phyloP scores from a whole-genome alignment of 495 filamentous ascomycete genomes.

The Aspergillus funiculosus region DNA sequence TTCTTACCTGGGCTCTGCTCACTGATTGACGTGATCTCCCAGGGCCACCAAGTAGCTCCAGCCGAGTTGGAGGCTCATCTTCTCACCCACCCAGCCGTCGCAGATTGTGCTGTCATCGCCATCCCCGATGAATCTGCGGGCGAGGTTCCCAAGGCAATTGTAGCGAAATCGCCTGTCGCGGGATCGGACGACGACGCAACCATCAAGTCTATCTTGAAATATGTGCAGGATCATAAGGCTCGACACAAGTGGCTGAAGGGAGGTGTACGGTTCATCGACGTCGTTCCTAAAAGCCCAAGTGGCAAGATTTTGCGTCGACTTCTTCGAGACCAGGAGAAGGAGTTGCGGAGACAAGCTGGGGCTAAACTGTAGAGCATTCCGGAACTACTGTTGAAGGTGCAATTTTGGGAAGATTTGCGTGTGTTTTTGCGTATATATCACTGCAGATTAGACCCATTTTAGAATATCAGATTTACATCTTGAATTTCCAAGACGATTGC shows the following conservation, averaged over 20 bases:
- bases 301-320: slow-evolving; percentile 86
- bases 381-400: too few species aligned
- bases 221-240: slow-evolving; percentile 79
- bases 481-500: neutral
- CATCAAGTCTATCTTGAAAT: slow-evolving; percentile 59
- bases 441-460: slow-evolving; percentile 3
- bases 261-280: slow-evolving; percentile 69
- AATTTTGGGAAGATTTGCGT: neutral
- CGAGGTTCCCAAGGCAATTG: slow-evolving; percentile 82
- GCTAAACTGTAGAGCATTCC: slow-evolving; percentile 43
- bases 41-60: slow-evolving; percentile 88
- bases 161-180: slow-evolving; percentile 64
- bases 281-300: slow-evolving; percentile 82
- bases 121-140: slow-evolving; percentile 69
- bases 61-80: slow-evolving; percentile 88
- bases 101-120: slow-evolving; percentile 79
- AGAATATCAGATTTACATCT: neutral
- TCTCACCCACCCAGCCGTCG: slow-evolving; percentile 71
- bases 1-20: neutral
- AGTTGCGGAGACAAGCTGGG: slow-evolving; percentile 56
- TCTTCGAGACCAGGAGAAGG: slow-evolving; percentile 74
- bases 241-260: slow-evolving; percentile 87
- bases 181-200: slow-evolving; percentile 55
- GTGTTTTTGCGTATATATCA: slow-evolving; percentile 5
- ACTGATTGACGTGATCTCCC: neutral